Conservation (phyloP, 805 yeast species). For the Hanseniaspora pseudoguilliermondii region DNA sequence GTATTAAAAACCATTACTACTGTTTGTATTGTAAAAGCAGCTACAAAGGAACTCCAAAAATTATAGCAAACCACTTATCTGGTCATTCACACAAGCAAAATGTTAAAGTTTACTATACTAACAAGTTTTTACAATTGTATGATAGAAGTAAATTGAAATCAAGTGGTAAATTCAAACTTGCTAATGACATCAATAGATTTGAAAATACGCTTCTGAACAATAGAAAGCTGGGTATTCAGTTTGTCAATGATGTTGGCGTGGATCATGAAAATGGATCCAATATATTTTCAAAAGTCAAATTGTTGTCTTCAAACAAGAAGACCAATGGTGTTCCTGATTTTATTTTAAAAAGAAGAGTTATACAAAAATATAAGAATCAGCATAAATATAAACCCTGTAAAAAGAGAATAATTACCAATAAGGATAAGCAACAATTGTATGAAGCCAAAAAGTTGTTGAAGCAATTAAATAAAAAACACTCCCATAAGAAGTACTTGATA, state of each 20-base stretch:
- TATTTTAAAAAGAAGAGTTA: not conserved
- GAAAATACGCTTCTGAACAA: conserved; percentile 8
- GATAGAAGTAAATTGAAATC: conserved; percentile 5
- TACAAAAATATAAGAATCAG: not conserved
- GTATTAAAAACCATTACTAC: conserved; percentile 1
- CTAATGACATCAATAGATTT: conserved; percentile 9
- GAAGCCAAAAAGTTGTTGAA: conserved; percentile 5
- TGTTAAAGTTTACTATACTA: conserved; percentile 8
- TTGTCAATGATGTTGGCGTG: not conserved
- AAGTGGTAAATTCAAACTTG: conserved; percentile 5
- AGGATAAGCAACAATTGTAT: conserved; percentile 7
- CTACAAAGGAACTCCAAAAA: conserved; percentile 8
- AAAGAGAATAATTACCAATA: not conserved
- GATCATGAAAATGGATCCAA: conserved; percentile 7
- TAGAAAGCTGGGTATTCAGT: not conserved
- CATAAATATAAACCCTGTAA: not conserved
- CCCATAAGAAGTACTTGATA: conserved; percentile 1
- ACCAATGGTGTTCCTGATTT: not conserved
- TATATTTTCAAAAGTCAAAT: not conserved
- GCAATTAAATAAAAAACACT: not conserved
- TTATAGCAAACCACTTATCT: not conserved
- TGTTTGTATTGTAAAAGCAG: conserved; percentile 8
- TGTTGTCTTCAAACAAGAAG: not conserved
- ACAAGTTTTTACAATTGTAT: conserved; percentile 1
- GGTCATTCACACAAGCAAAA: conserved; percentile 12